Percentiles rank a stretch among this genome's conserved stretches.
These are phyloP conservation scores for Candida ascalaphidarum DNA, from an alignment of 805 yeast genomes.

Conservation along the genomic window DNA sequence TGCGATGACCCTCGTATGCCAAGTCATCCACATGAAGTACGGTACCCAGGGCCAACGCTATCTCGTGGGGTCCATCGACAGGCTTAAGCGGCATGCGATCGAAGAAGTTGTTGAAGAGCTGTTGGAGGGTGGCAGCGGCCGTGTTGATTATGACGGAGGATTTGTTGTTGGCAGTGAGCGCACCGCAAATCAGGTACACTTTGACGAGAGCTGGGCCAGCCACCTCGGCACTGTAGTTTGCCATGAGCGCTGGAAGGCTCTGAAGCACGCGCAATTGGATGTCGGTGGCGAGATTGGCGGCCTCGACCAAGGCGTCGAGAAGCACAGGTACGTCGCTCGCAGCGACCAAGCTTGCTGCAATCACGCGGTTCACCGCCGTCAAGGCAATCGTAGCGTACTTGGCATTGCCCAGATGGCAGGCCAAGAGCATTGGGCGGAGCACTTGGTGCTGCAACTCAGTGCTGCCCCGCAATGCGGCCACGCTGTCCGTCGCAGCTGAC, in stretches of 20 bases:
- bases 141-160: conserved; percentile 77
- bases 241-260: conserved; percentile 67
- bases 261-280: conserved; percentile 84
- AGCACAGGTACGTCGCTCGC: conserved; percentile 43
- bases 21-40: conserved; percentile 46
- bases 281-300: conserved; percentile 69
- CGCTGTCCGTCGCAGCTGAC: too few relatives aligned
- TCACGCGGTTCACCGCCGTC: conserved; percentile 59
- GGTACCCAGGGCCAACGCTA: too few relatives aligned
- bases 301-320: conserved; percentile 61
- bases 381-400: conserved; percentile 66
- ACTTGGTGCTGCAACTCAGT: too few relatives aligned
- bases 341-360: conserved; percentile 48
- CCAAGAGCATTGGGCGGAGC: conserved; percentile 23
- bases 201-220: conserved; percentile 48
- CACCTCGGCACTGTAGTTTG: conserved; percentile 49
- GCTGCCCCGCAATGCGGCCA: too few relatives aligned
- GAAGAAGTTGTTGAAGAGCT: conserved; percentile 67
- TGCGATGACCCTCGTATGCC: conserved; percentile 61
- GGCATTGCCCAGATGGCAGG: conserved; percentile 69
- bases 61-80: conserved; percentile 35
- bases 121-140: conserved; percentile 90
- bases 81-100: conserved; percentile 48
- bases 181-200: conserved; percentile 60
- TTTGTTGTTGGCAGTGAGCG: conserved; percentile 60